A percentile compares a stretch with the other conserved stretches of the same genome.
These are phyloP conservation scores for Hagleromyces aurorensis DNA, from an alignment of 805 yeast genomes.

Conservation along the genomic window DNA sequence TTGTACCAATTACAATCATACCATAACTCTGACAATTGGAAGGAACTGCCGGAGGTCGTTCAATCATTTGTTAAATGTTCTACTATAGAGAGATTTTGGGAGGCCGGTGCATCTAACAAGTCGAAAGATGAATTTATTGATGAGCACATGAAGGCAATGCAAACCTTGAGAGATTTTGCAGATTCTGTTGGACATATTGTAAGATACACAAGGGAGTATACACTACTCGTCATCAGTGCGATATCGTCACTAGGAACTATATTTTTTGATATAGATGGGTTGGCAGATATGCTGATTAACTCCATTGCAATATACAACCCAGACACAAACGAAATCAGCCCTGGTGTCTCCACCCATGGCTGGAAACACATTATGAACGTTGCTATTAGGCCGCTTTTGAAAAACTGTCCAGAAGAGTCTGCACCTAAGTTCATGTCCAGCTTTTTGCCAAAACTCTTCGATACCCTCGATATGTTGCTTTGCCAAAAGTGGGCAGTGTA, in stretches of 20 bases:
- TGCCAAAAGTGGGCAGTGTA: constrained; percentile 60
- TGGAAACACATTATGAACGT: constrained; percentile 96
- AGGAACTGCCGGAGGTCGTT: constrained; percentile 76
- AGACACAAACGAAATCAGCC: constrained; percentile 39
- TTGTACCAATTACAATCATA: constrained; percentile 88
- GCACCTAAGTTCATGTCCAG: constrained; percentile 65
- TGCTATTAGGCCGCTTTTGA: constrained; percentile 76
- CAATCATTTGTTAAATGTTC: constrained; percentile 87
- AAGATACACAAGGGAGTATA: constrained; percentile 92
- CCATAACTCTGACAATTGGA: constrained; percentile 91
- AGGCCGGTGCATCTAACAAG: constrained; percentile 92
- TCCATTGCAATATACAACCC: constrained; percentile 67
- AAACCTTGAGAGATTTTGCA: constrained; percentile 91
- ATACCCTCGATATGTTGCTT: constrained; percentile 65
- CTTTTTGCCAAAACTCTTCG: constrained; percentile 69
- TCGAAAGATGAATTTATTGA: constrained; percentile 90
- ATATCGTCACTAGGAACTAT: constrained; percentile 86
- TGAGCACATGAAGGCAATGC: constrained; percentile 89
- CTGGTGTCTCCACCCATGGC: constrained; percentile 87
- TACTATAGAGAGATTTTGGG: constrained; percentile 95
- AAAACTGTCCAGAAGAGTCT: constrained; percentile 74
- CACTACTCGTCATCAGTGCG: constrained; percentile 81
- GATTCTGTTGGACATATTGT: constrained; percentile 95
- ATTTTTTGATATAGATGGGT: constrained; percentile 74
- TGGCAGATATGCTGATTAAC: constrained; percentile 69